These are phyloP conservation scores for Amphirosellinia nigrospora DNA, from an alignment of 495 filamentous ascomycete genomes.

Conservation along the genomic window DNA sequence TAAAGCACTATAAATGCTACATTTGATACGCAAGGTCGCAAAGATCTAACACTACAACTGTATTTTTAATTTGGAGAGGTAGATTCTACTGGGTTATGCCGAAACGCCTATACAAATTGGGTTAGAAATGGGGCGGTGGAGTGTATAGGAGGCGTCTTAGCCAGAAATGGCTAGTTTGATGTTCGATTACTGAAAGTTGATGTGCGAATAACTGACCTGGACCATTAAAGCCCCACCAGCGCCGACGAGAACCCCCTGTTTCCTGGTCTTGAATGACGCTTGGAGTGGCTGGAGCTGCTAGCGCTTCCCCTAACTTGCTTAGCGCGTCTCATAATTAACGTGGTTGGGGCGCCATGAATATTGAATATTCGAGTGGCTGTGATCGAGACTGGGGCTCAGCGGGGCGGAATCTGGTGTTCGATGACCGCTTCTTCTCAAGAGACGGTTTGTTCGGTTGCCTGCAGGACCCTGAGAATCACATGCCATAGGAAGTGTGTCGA, in stretches of 20 bases:
- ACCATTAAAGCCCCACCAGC: no score
- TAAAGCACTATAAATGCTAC: no score
- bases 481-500: not conserved
- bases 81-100: no score
- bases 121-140: no score
- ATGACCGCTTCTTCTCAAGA: not conserved
- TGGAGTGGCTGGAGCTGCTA: constrained; percentile 12
- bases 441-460: not conserved
- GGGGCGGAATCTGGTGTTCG: constrained; percentile 10
- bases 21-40: no score
- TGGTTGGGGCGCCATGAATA: constrained; percentile 1
- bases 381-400: not conserved
- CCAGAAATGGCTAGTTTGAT: no score
- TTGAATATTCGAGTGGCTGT: constrained; percentile 13
- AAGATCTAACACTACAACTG: no score
- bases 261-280: not conserved
- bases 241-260: not conserved
- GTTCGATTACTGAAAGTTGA: no score
- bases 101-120: no score
- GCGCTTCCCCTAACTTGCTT: not conserved
- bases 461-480: constrained; percentile 20
- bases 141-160: no score
- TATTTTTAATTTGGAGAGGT: no score
- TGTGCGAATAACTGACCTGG: no score
- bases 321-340: constrained; percentile 11